These are phyloP conservation scores for Apiospora pterosperma DNA, from an alignment of 2,329 filamentous ascomycete species.

Conservation along the genomic window DNA sequence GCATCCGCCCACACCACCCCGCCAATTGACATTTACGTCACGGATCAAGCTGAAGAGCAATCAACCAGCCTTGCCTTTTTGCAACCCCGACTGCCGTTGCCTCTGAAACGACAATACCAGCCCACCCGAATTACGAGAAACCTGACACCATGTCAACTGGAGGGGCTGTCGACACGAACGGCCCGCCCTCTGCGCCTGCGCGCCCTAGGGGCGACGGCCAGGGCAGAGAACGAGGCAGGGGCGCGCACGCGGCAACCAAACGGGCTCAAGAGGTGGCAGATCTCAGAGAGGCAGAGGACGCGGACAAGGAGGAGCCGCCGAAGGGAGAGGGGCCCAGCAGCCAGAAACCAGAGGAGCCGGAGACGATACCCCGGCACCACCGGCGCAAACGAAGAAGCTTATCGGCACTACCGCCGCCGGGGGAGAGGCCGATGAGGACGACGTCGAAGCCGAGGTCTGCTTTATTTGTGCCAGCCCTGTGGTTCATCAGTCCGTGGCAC, in stretches of 20 bases:
- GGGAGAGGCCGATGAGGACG: conserved; percentile 44
- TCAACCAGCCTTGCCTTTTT: background rate
- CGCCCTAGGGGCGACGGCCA: conserved; percentile 3
- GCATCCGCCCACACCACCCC: background rate
- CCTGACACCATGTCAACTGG: background rate
- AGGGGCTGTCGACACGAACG: background rate
- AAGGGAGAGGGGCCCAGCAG: too few relatives aligned
- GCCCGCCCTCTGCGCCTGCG: background rate
- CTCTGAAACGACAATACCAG: background rate
- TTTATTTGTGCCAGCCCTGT: conserved; percentile 96
- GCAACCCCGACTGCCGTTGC: background rate
- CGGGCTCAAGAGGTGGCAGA: background rate
- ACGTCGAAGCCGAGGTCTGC: conserved; percentile 76
- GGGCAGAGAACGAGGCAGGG: background rate
- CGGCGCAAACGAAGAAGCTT: background rate
- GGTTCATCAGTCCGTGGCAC: conserved; percentile 81
- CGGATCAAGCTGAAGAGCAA: background rate
- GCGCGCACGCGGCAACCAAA: background rate
- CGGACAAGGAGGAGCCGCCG: background rate
- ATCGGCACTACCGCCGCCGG: conserved; percentile 16
- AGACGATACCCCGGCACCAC: background rate
- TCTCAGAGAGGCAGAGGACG: background rate
- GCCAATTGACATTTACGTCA: background rate
- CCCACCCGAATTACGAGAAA: background rate
- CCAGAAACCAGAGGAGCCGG: background rate